These are phyloP conservation scores for Osmozyma mogii DNA, from an alignment of 805 yeast genomes.

Conservation along the genomic window DNA sequence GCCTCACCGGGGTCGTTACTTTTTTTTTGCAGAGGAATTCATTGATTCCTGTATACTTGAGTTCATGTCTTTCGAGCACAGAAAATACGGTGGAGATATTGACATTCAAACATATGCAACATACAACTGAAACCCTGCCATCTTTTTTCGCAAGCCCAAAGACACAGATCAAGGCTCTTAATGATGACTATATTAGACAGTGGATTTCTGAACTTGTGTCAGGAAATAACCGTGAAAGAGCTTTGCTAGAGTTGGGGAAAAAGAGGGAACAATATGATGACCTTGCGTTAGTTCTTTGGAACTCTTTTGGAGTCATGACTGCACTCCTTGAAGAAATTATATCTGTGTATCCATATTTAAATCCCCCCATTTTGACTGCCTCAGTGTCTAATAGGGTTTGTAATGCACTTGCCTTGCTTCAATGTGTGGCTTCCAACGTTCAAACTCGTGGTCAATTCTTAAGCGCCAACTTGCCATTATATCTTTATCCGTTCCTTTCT, in stretches of 20 bases:
- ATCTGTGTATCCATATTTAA: slow-evolving; percentile 79
- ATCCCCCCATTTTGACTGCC: slow-evolving; percentile 80
- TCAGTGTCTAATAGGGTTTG: slow-evolving; percentile 90
- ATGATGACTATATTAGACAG: slow-evolving; percentile 74
- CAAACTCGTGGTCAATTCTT: slow-evolving; percentile 82
- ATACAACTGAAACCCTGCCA: not conserved
- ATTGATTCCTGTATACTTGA: no score
- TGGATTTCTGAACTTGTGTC: slow-evolving; percentile 88
- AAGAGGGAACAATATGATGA: slow-evolving; percentile 94
- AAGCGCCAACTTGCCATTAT: slow-evolving; percentile 86
- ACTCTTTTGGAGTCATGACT: slow-evolving; percentile 95
- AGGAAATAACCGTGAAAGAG: slow-evolving; percentile 89
- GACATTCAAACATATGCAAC: not conserved
- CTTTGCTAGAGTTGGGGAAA: slow-evolving; percentile 84
- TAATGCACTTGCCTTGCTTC: slow-evolving; percentile 88
- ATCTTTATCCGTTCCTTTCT: slow-evolving; percentile 86
- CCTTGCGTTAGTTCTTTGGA: slow-evolving; percentile 87
- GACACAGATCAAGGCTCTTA: slow-evolving; percentile 20
- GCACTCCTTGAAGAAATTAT: slow-evolving; percentile 83
- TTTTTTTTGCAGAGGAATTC: no score
- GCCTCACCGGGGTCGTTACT: no score
- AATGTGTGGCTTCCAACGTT: slow-evolving; percentile 93
- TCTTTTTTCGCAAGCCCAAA: not conserved
- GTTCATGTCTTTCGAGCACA: not conserved
- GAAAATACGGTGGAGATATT: not conserved